A percentile compares a stretch with the other conserved stretches of the same genome.
These are phyloP conservation scores for Syzygium aromaticum DNA, from an alignment of 345 rosid species.

Conservation along the genomic window DNA sequence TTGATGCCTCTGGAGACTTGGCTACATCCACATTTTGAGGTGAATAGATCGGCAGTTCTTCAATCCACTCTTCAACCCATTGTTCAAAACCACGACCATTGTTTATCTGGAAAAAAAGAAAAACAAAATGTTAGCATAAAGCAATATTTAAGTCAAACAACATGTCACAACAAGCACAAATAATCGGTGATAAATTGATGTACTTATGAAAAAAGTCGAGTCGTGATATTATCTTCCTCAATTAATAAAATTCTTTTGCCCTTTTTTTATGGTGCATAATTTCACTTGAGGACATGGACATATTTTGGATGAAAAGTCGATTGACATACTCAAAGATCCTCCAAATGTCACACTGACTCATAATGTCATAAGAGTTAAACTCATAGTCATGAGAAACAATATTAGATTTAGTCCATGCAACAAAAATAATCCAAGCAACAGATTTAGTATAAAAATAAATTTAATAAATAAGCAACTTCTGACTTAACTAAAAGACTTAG, in stretches of 20 bases:
- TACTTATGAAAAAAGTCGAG: neutral
- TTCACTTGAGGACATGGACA: neutral
- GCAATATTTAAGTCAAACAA: neutral
- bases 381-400: neutral
- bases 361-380: neutral
- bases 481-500: no score
- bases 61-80: neutral
- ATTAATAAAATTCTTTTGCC: neutral
- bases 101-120: neutral
- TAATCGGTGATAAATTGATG: neutral
- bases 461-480: neutral
- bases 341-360: neutral
- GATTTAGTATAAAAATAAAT: neutral
- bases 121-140: neutral
- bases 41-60: neutral
- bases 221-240: neutral
- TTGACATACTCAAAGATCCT: neutral
- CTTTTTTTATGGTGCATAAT: neutral
- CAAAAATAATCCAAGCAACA: neutral
- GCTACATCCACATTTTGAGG: neutral
- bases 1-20: neutral
- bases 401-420: neutral
- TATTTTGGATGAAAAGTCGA: neutral
- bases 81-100: neutral
- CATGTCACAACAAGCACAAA: neutral